A percentile compares a stretch with the other conserved stretches of the same genome.
phyloP scores from a whole-genome alignment of 106 monocot genomes.

The Dioscorea dumetorum region DNA sequence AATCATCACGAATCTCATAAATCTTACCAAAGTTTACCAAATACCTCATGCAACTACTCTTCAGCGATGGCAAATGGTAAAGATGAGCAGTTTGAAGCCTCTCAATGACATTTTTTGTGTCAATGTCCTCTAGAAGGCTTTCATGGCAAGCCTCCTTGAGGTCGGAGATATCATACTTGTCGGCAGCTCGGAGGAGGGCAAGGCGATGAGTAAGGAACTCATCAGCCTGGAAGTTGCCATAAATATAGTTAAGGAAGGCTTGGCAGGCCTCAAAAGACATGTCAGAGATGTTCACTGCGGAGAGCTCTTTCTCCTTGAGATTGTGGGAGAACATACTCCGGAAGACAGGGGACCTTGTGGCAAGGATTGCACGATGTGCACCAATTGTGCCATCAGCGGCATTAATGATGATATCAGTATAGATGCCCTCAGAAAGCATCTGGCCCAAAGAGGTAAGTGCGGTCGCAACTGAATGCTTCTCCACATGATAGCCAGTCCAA shows the following conservation, averaged over 20 bases:
- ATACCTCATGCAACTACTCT: conserved; percentile 71
- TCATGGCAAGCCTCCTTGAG: conserved; percentile 83
- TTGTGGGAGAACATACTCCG: conserved; percentile 89
- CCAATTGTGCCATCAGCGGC: conserved; percentile 44
- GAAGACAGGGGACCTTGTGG: conserved; percentile 74
- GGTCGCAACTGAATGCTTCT: conserved; percentile 22
- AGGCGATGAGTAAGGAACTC: conserved; percentile 72
- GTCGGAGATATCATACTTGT: conserved; percentile 83
- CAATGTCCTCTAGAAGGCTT: conserved; percentile 75
- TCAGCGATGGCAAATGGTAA: conserved; percentile 51
- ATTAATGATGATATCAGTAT: conserved; percentile 81
- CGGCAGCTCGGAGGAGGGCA: conserved; percentile 62
- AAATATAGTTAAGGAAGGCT: conserved; percentile 79
- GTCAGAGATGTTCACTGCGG: conserved; percentile 68
- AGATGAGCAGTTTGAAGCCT: conserved; percentile 67
- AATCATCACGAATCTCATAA: conserved; percentile 68
- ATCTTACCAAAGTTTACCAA: conserved; percentile 85
- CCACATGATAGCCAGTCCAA: conserved; percentile 48
- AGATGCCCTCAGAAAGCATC: conserved; percentile 68
- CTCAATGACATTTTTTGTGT: conserved; percentile 73
- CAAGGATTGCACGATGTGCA: conserved; percentile 84
- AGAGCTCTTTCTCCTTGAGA: conserved; percentile 76
- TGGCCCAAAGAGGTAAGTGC: conserved; percentile 43
- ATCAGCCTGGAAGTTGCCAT: conserved; percentile 46
- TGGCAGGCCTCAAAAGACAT: conserved; percentile 68